A percentile compares a stretch with the other conserved stretches of the same genome.
Conservation (phyloP, 2,329 filamentous ascomycete species). For the Ceratocystiopsis brevicomis region DNA sequence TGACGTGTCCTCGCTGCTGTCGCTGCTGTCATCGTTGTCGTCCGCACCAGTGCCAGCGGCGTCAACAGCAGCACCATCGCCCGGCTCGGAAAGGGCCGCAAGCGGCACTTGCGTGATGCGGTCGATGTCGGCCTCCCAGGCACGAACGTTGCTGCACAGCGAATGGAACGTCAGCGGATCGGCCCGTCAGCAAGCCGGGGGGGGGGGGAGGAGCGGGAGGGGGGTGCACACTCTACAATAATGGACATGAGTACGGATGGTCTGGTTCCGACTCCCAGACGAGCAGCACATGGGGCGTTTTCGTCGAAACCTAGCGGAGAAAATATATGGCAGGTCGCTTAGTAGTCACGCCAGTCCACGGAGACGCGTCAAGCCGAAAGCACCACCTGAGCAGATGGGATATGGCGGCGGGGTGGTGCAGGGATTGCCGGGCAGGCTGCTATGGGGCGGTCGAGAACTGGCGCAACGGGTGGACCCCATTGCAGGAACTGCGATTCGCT, state of each 20-base stretch:
- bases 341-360: no score
- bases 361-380: no score
- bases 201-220: background rate
- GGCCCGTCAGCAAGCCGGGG: conserved; percentile 1
- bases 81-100: conserved; percentile 9
- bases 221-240: conserved; percentile 30
- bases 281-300: no score
- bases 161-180: background rate
- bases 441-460: background rate
- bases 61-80: background rate
- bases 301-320: no score
- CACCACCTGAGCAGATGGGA: no score
- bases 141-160: conserved; percentile 8
- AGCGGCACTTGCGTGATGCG: conserved; percentile 33
- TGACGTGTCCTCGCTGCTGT: conserved; percentile 6
- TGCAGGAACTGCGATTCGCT: conserved; percentile 2
- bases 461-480: no score
- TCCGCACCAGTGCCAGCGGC: conserved; percentile 1
- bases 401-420: no score
- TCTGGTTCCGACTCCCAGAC: no score
- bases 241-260: conserved; percentile 21
- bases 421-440: no score
- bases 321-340: no score
- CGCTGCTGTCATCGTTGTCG: background rate
- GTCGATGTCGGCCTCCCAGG: conserved; percentile 34